Percentiles rank a stretch among this genome's conserved stretches.
These are phyloP conservation scores for Anthracocystis walkeri DNA, from an alignment of 1,284 basidiomycete genomes.

Conservation along the genomic window DNA sequence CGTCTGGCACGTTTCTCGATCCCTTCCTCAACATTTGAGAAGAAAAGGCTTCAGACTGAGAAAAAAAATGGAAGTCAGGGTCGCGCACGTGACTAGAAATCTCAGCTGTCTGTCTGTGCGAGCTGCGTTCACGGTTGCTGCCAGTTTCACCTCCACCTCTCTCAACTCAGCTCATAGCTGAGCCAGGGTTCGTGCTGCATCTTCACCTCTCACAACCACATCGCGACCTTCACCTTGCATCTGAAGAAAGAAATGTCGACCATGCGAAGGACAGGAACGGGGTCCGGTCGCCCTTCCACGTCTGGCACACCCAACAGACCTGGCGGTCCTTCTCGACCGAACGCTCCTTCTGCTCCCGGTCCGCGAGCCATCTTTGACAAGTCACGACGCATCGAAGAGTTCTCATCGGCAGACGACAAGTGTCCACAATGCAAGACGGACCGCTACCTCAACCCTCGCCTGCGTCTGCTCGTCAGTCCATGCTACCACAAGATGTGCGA, in stretches of 20 bases:
- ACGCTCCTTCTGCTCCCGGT: slow-evolving; percentile 20
- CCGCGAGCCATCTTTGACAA: slow-evolving; percentile 54
- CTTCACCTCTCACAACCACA: not conserved
- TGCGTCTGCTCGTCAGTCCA: slow-evolving; percentile 89
- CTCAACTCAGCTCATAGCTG: not conserved
- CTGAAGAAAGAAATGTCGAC: slow-evolving; percentile 18
- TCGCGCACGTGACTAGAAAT: not conserved
- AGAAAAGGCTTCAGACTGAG: not conserved
- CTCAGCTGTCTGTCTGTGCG: not conserved
- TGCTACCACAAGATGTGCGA: slow-evolving; percentile 96
- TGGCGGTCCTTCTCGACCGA: slow-evolving; percentile 41
- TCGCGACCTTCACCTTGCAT: too few relatives aligned
- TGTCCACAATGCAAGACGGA: slow-evolving; percentile 98
- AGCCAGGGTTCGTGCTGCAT: not conserved
- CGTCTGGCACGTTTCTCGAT: not conserved
- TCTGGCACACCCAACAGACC: slow-evolving; percentile 20
- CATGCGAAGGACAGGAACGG: slow-evolving; percentile 30
- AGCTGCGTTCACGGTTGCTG: not conserved
- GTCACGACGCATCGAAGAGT: slow-evolving; percentile 60
- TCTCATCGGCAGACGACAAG: slow-evolving; percentile 75
- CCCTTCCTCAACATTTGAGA: not conserved
- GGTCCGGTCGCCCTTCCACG: slow-evolving; percentile 22
- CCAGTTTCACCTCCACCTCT: not conserved
- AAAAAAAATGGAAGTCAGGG: not conserved
- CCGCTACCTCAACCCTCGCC: slow-evolving; percentile 91